Evolutionary conservation across 306 rosid genomes (phyloP).

Genomic region (Gleditsia sinensis): DNA sequence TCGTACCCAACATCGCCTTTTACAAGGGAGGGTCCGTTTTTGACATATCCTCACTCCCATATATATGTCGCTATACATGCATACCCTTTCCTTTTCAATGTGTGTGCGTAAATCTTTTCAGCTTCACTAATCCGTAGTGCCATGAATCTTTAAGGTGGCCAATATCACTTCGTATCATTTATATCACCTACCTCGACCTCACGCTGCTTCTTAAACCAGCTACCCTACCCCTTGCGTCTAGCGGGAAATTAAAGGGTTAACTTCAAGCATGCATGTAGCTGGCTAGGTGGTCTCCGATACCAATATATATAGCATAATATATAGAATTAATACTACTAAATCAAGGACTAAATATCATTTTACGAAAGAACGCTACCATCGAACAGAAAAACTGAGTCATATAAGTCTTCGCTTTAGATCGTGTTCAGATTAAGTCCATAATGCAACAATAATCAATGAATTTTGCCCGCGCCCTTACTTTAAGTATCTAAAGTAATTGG

Average conservation of each 20-base stretch:
- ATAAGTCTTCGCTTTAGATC: not conserved
- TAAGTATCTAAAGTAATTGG: too few species aligned
- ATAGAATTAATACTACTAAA: too few species aligned
- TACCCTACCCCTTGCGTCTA: not conserved
- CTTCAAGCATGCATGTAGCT: too few species aligned
- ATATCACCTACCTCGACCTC: slow-evolving; percentile 21
- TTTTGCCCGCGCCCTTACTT: not conserved
- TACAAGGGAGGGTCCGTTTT: not conserved
- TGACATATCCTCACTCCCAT: not conserved
- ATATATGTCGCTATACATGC: not conserved
- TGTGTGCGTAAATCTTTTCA: not conserved
- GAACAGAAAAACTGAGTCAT: too few species aligned
- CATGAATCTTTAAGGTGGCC: too few species aligned
- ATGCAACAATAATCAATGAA: not conserved
- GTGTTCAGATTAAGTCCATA: not conserved
- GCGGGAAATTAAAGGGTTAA: too few species aligned
- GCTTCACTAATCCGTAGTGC: not conserved
- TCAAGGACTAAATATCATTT: too few species aligned
- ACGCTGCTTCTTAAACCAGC: not conserved
- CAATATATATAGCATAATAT: too few species aligned
- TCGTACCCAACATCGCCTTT: not conserved
- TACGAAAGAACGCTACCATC: too few species aligned
- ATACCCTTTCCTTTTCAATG: not conserved
- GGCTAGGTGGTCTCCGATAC: too few species aligned
- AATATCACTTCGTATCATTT: not conserved